Evolutionary conservation across 768 basidiomycete species (phyloP).

Genomic region (Russula compacta): DNA sequence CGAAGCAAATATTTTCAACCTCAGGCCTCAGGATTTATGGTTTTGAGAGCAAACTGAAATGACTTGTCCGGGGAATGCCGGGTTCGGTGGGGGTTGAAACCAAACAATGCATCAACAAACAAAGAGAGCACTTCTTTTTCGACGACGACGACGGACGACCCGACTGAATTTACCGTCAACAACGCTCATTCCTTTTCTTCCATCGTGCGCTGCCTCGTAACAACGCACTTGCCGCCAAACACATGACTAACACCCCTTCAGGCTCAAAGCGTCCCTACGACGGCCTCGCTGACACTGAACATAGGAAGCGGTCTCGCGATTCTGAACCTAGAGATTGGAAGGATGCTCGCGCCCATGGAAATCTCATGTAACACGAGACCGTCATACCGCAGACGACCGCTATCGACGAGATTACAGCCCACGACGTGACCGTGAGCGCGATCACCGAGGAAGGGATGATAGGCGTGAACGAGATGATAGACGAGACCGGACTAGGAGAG

Average conservation of each 20-base stretch:
- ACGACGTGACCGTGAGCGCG: conserved; percentile 23
- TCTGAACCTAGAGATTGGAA: conserved; percentile 58
- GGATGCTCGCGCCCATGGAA: conserved; percentile 44
- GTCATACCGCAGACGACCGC: conserved; percentile 31
- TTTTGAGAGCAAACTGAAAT: too few relatives aligned
- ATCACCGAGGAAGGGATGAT: conserved; percentile 29
- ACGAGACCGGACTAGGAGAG: conserved; percentile 29
- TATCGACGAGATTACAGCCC: conserved; percentile 23
- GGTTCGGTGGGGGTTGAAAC: background rate
- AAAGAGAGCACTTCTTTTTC: background rate
- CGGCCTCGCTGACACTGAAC: conserved; percentile 34
- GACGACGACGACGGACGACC: conserved; percentile 1
- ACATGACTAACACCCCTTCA: conserved; percentile 76
- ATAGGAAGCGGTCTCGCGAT: conserved; percentile 46
- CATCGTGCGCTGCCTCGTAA: conserved; percentile 81
- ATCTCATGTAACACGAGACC: conserved; percentile 24
- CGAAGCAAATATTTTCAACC: background rate
- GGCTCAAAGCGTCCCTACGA: conserved; percentile 78
- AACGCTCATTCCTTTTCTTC: conserved; percentile 27
- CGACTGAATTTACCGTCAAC: background rate
- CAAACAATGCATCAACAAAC: conserved; percentile 12
- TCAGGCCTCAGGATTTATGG: background rate
- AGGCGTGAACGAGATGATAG: conserved; percentile 26
- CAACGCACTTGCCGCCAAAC: conserved; percentile 35
- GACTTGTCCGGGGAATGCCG: background rate